Evolutionary conservation across 2,329 filamentous ascomycete genomes (phyloP).

Genomic region (Onygenales sp.): DNA sequence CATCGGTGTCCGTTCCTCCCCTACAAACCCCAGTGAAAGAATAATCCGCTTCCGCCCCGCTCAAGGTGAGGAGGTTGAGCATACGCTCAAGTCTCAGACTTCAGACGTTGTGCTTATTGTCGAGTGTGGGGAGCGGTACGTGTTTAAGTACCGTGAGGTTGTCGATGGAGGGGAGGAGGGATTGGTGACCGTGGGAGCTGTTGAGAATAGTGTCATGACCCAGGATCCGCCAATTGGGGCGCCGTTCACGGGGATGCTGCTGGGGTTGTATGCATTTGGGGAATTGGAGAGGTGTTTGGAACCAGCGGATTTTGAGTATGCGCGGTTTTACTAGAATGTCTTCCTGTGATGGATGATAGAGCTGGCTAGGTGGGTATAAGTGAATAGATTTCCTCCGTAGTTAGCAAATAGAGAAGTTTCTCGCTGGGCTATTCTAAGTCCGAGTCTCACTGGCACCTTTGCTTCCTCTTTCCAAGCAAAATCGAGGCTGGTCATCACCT

Average conservation of each 20-base stretch:
- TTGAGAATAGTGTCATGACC: constrained; percentile 26
- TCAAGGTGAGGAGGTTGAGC: constrained; percentile 12
- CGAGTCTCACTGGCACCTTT: too few relatives aligned
- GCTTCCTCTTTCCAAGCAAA: too few relatives aligned
- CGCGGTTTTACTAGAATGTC: constrained; percentile 10
- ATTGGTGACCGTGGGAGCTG: constrained; percentile 18
- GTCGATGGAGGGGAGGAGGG: constrained; percentile 6
- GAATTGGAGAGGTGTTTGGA: constrained; percentile 29
- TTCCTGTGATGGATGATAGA: neutral
- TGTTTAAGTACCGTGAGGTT: constrained; percentile 19
- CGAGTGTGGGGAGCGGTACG: constrained; percentile 22
- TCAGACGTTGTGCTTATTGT: constrained; percentile 19
- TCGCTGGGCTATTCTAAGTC: too few relatives aligned
- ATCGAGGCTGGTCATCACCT: too few relatives aligned
- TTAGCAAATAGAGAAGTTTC: neutral
- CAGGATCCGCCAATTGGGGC: constrained; percentile 29
- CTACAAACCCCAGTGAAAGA: constrained; percentile 8
- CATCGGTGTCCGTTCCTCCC: constrained; percentile 29
- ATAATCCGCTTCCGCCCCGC: constrained; percentile 20
- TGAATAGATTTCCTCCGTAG: neutral
- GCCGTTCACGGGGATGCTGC: constrained; percentile 38
- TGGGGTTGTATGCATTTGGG: constrained; percentile 38
- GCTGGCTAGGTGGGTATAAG: neutral
- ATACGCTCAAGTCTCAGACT: constrained; percentile 2
- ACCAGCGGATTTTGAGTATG: constrained; percentile 35